Evolutionary conservation across 2,329 filamentous ascomycete species (phyloP), one percentile per base, ranked within the genome.

Genomic region (Aspergillus sojae): DNA sequence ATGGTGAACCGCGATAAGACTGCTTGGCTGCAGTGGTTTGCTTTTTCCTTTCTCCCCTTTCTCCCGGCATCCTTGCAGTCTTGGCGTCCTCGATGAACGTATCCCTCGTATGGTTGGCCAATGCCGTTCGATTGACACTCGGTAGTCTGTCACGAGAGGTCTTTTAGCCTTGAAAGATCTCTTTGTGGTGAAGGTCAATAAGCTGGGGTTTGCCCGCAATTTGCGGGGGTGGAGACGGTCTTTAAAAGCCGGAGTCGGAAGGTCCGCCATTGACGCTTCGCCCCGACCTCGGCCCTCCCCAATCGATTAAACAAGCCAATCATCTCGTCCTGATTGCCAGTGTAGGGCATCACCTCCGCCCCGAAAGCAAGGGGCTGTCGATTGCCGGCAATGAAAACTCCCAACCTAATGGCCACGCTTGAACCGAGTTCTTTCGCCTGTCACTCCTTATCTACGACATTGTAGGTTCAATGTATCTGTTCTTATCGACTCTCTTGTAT

Each of bases 231-330:
- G n/a, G 30, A 21, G 21, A 19, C 14, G 10, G n/a, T 21, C 10
- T 6, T 16, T 36, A 16, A 36, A 14, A 16, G 34, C 34, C 14
- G 34, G 34, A 28, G 14, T 19, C 26, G 50, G 26, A 9, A 11
- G 2, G 23, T n/a, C 23, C 11, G 12, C 28, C 23, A 7, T 3
- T 10, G 23, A 28, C 21, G 23, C 16, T 19, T n/a, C 45, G 7
- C 55, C 30, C 61, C 57, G 50, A 56, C 26, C 59, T 55, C 50
- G 45, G 56, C 45, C 50, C 26, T 41, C 41, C 30, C 56, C 12
- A 34, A 21, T 62, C 61, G 61, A 62, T 57, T 57, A 62, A 62
- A n/a, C n/a, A 46, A 36, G 16, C 61, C 57, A 60, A 62, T 60
- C 10, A 36, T 16, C 16, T 11, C n/a, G 30, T 10, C 23, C n/a